These are phyloP conservation scores for Clonostachys rosea DNA, from an alignment of 2,329 filamentous ascomycete species.

Conservation along the genomic window DNA sequence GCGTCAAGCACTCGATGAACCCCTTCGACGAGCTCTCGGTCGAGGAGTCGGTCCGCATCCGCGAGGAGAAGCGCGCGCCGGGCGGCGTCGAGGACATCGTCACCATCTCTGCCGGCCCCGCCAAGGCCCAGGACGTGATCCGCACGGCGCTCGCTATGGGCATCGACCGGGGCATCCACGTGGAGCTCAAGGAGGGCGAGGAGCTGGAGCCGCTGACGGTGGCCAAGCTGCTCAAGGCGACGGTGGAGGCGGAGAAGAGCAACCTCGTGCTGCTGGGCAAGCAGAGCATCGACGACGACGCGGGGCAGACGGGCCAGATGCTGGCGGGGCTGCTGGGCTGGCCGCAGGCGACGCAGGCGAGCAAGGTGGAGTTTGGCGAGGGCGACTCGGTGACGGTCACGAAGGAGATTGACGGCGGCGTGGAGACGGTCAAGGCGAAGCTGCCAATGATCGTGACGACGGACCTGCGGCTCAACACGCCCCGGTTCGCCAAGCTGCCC, in stretches of 20 bases:
- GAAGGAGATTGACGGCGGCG: slow-evolving; percentile 91
- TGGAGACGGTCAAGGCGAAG: slow-evolving; percentile 81
- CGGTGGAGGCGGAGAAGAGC: slow-evolving; percentile 78
- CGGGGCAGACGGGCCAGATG: slow-evolving; percentile 96
- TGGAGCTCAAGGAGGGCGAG: slow-evolving; percentile 71
- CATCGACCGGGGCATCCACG: slow-evolving; percentile 85
- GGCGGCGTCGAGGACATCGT: slow-evolving; percentile 86
- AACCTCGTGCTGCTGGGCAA: slow-evolving; percentile 95
- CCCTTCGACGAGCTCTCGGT: slow-evolving; percentile 98
- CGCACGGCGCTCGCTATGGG: slow-evolving; percentile 99
- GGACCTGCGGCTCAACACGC: slow-evolving; percentile 90
- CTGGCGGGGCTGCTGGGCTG: slow-evolving; percentile 87
- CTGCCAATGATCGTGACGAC: slow-evolving; percentile 94
- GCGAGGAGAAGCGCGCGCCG: slow-evolving; percentile 73
- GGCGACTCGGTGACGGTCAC: slow-evolving; percentile 71
- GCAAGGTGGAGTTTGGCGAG: slow-evolving; percentile 72
- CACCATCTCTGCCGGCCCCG: slow-evolving; percentile 79
- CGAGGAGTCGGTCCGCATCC: slow-evolving; percentile 92
- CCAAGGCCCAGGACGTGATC: slow-evolving; percentile 83
- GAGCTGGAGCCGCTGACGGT: slow-evolving; percentile 86
- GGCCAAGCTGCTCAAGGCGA: slow-evolving; percentile 79
- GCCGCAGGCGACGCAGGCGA: slow-evolving; percentile 92
- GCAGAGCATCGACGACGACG: slow-evolving; percentile 97
- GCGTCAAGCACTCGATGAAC: slow-evolving; percentile 98
- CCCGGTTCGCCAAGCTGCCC: slow-evolving; percentile 87